A percentile compares a stretch with the other conserved stretches of the same genome.
phyloP scores from a whole-genome alignment of 2,329 filamentous ascomycete species.

The Fusarium virguliforme region DNA sequence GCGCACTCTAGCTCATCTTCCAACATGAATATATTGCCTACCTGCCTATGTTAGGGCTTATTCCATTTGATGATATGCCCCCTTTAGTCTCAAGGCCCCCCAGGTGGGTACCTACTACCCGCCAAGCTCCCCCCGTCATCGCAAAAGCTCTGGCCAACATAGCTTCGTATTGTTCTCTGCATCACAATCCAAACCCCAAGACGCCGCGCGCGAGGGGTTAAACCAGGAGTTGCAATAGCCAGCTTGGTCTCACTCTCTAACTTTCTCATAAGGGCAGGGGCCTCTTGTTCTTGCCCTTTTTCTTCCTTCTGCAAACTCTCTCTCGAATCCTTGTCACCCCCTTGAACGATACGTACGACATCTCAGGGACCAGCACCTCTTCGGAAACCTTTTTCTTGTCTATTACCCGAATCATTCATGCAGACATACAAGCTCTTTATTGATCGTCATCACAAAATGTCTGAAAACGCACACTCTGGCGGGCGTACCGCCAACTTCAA shows the following conservation, averaged over 20 bases:
- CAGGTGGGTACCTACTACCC: conserved; percentile 29
- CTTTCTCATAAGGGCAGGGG: background rate
- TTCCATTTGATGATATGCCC: background rate
- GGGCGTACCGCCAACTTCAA: conserved; percentile 39
- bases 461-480: conserved; percentile 22
- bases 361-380: background rate
- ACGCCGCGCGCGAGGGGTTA: conserved; percentile 40
- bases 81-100: conserved; percentile 17
- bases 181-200: conserved; percentile 47
- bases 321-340: conserved; percentile 4
- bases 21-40: background rate
- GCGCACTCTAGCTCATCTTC: background rate
- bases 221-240: conserved; percentile 23
- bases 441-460: conserved; percentile 35
- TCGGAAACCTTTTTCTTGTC: background rate
- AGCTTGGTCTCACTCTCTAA: conserved; percentile 6
- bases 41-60: background rate
- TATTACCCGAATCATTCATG: conserved; percentile 3
- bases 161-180: conserved; percentile 51
- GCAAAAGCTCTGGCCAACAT: conserved; percentile 40
- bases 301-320: background rate
- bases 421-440: conserved; percentile 37
- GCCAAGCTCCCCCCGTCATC: conserved; percentile 24
- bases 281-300: background rate
- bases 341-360: background rate